Evolutionary conservation across 108 stramenopile species (phyloP).

Genomic region (Epithemia pelagica): DNA sequence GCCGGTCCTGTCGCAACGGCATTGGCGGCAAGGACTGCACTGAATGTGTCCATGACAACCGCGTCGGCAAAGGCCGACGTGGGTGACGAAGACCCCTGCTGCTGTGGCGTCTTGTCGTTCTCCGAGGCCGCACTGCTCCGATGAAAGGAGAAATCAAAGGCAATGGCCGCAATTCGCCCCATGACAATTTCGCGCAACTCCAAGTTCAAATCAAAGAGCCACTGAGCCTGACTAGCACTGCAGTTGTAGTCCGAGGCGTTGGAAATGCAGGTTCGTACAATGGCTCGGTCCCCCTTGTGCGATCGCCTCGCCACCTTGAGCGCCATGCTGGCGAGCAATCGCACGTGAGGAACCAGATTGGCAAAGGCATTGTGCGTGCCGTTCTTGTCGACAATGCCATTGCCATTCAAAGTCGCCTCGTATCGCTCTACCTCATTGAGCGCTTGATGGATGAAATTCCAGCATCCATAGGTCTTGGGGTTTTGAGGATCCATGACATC

Average conservation of each 20-base stretch:
- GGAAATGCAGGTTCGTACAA: constrained; percentile 53
- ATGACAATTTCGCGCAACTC: constrained; percentile 71
- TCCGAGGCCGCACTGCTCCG: background rate
- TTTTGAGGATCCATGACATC: constrained; percentile 59
- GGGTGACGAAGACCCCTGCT: background rate
- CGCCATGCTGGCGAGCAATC: constrained; percentile 60
- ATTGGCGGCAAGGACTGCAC: constrained; percentile 63
- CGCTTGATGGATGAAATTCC: constrained; percentile 77
- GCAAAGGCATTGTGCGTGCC: background rate
- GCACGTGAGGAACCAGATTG: constrained; percentile 41
- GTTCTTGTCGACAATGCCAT: background rate
- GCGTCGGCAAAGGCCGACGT: constrained; percentile 55
- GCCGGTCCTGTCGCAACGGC: constrained; percentile 63
- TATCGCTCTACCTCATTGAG: constrained; percentile 72
- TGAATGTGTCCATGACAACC: constrained; percentile 62
- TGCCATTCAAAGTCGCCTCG: constrained; percentile 15
- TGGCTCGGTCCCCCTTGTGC: constrained; percentile 38
- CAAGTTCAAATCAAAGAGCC: constrained; percentile 46
- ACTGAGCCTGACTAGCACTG: constrained; percentile 25
- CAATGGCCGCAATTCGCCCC: constrained; percentile 69
- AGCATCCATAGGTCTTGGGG: constrained; percentile 67
- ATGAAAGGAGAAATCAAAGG: constrained; percentile 54
- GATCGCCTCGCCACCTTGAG: constrained; percentile 60
- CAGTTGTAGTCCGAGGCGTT: constrained; percentile 44
- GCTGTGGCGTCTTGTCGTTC: background rate